Percentiles rank a stretch among this genome's conserved stretches.
These are phyloP conservation scores for Populus hybrid DNA, from an alignment of 441 rosid genomes.

Conservation along the genomic window DNA sequence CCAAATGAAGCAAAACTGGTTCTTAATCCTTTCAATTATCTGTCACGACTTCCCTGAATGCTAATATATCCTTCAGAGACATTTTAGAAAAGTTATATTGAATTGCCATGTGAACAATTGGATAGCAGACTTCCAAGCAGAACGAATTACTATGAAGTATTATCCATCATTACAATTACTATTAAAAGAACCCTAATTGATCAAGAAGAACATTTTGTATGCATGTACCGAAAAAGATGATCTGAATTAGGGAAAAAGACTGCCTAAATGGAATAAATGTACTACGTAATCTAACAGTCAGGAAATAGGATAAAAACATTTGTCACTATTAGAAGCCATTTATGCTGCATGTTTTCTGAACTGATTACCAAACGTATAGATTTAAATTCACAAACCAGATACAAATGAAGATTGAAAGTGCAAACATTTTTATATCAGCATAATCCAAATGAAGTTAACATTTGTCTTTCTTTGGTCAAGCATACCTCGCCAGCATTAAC, in stretches of 20 bases:
- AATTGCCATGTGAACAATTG: neutral
- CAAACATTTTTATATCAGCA: neutral
- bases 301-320: neutral
- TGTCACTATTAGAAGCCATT: neutral
- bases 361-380: neutral
- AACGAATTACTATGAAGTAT: neutral
- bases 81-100: neutral
- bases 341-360: neutral
- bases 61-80: neutral
- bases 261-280: neutral
- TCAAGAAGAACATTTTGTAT: neutral
- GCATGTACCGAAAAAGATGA: neutral
- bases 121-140: neutral
- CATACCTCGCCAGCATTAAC: conserved; percentile 93
- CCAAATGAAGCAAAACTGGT: neutral
- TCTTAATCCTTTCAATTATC: neutral
- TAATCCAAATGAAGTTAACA: neutral
- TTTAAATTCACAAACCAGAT: neutral
- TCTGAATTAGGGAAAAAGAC: neutral
- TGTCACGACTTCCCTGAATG: neutral
- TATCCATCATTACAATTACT: neutral
- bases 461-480: neutral
- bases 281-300: neutral
- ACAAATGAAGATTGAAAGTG: neutral
- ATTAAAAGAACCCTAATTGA: neutral